These are phyloP conservation scores for Gymnopilus dilepis DNA, from an alignment of 768 basidiomycete genomes.

Conservation along the genomic window DNA sequence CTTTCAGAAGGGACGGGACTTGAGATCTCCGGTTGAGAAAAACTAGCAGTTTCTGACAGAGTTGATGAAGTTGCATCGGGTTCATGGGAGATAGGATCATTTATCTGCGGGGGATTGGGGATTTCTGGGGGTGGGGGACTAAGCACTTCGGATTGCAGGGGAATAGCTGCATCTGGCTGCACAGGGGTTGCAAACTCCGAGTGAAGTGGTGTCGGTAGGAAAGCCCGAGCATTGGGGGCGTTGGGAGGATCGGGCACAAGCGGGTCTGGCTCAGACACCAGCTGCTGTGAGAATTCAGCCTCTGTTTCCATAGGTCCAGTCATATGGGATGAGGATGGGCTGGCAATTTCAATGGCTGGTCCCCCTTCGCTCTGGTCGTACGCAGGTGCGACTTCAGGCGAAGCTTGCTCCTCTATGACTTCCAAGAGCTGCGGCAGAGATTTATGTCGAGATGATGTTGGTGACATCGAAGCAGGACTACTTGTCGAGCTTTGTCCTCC, in stretches of 20 bases:
- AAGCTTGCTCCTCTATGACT: constrained; percentile 22
- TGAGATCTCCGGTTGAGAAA: not conserved
- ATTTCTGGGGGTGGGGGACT: no score
- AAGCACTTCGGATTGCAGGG: not conserved
- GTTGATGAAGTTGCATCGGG: no score
- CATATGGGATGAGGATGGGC: not conserved
- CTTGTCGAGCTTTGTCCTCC: constrained; percentile 7
- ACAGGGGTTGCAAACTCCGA: not conserved
- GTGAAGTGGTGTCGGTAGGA: no score
- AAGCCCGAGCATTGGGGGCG: not conserved
- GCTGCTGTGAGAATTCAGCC: not conserved
- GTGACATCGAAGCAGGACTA: constrained; percentile 22
- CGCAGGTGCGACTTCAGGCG: constrained; percentile 16
- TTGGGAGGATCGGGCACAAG: not conserved
- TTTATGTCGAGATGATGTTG: constrained; percentile 14
- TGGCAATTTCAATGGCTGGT: not conserved
- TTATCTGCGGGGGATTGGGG: no score
- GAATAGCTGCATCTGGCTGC: not conserved
- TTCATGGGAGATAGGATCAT: no score
- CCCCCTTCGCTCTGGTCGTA: constrained; percentile 9
- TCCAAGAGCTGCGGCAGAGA: constrained; percentile 22
- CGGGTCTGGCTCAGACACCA: not conserved
- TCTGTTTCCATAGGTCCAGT: not conserved
- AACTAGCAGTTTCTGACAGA: not conserved
- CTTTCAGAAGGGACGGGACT: not conserved